Conservation (phyloP, 1,284 basidiomycete genomes). For the Tilletiaria anomala region DNA sequence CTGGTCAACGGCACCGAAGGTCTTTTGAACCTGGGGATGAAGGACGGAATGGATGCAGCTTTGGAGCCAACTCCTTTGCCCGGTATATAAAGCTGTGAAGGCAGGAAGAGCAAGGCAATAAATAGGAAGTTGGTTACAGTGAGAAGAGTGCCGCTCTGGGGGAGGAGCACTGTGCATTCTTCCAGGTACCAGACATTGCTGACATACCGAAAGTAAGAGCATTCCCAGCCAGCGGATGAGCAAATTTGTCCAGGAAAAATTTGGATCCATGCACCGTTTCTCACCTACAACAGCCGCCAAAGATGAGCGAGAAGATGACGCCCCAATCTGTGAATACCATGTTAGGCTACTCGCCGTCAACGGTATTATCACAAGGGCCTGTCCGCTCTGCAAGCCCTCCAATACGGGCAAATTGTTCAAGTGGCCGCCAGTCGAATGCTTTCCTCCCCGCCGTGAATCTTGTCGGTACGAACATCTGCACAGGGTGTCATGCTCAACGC, state of each 20-base stretch:
- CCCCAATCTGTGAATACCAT: slow-evolving; percentile 50
- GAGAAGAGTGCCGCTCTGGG: slow-evolving; percentile 26
- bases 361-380: no score
- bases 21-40: slow-evolving; percentile 5
- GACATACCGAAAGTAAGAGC: neutral
- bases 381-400: no score
- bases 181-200: slow-evolving; percentile 33
- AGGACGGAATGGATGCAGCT: neutral
- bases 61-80: neutral
- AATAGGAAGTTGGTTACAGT: slow-evolving; percentile 32
- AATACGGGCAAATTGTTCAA: no score
- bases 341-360: no score
- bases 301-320: neutral
- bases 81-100: slow-evolving; percentile 12
- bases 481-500: no score
- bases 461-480: no score
- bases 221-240: no score
- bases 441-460: no score
- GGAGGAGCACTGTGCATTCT: slow-evolving; percentile 21
- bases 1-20: slow-evolving; percentile 53
- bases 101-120: slow-evolving; percentile 20
- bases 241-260: no score
- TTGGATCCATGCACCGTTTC: no score
- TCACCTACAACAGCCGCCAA: neutral
- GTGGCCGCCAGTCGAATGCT: no score